phyloP scores from a whole-genome alignment of 2,329 filamentous ascomycete species.

The Alternaria dauci region DNA sequence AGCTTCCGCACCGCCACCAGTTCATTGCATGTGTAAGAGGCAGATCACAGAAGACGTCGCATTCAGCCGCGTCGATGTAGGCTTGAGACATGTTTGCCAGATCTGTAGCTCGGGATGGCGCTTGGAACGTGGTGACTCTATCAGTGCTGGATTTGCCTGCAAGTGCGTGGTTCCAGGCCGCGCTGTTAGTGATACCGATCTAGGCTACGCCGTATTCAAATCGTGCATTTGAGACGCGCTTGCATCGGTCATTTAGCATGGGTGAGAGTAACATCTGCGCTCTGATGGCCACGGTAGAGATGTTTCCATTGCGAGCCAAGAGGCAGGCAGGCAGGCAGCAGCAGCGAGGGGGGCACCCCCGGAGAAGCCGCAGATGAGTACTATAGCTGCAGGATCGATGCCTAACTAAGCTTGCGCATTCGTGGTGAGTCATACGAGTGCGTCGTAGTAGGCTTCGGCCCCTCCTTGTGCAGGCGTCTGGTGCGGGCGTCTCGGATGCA shows the following conservation, averaged over 20 bases:
- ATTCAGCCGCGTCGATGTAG: slow-evolving; percentile 31
- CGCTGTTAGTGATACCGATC: slow-evolving; percentile 14
- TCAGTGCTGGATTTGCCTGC: slow-evolving; percentile 14
- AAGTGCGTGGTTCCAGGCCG: slow-evolving; percentile 23
- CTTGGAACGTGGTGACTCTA: slow-evolving; percentile 23
- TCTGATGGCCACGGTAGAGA: slow-evolving; percentile 16
- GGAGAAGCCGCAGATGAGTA: slow-evolving; percentile 21
- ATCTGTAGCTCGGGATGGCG: slow-evolving; percentile 20
- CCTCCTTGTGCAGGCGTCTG: slow-evolving; percentile 22
- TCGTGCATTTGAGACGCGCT: slow-evolving; percentile 26
- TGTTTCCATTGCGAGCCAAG: slow-evolving; percentile 22
- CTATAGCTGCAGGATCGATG: slow-evolving; percentile 23
- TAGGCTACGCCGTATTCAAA: slow-evolving; percentile 27
- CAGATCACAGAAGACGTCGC: slow-evolving; percentile 31
- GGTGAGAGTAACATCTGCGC: slow-evolving; percentile 25
- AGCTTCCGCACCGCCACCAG: slow-evolving; percentile 29
- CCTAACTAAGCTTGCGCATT: slow-evolving; percentile 24
- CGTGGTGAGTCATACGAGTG: slow-evolving; percentile 21
- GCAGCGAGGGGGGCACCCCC: slow-evolving; percentile 24
- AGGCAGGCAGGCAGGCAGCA: slow-evolving; percentile 23
- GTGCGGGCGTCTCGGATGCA: slow-evolving; percentile 22
- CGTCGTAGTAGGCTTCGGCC: slow-evolving; percentile 27
- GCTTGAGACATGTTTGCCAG: slow-evolving; percentile 24
- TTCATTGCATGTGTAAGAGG: slow-evolving; percentile 23
- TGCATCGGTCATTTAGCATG: slow-evolving; percentile 24